These are phyloP conservation scores for Chytridiales sp. DNA, from an alignment of 371 early-diverging fungal genomes.

Conservation along the genomic window DNA sequence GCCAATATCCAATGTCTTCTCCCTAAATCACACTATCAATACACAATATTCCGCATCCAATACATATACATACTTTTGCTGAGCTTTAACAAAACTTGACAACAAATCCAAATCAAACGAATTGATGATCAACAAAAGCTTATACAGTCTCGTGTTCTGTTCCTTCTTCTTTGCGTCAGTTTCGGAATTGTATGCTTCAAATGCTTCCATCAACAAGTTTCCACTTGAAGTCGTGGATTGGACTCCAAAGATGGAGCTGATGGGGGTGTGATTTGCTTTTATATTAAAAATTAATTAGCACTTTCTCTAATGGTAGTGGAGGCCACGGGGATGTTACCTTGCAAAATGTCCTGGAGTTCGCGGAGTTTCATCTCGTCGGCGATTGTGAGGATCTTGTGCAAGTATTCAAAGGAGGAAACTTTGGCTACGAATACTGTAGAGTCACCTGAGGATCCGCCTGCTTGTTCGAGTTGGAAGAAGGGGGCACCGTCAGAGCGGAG, in stretches of 20 bases:
- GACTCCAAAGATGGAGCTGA: conserved; percentile 46
- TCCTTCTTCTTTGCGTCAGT: conserved; percentile 41
- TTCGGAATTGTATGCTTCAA: conserved; percentile 45
- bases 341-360: conserved; percentile 49
- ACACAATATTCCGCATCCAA: neutral
- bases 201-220: conserved; percentile 45
- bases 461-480: conserved; percentile 41
- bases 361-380: conserved; percentile 42
- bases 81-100: conserved; percentile 35
- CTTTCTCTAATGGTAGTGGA: neutral
- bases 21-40: conserved; percentile 20
- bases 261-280: conserved; percentile 46
- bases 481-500: conserved; percentile 39
- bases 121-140: conserved; percentile 48
- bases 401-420: conserved; percentile 42
- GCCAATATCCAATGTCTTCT: conserved; percentile 39
- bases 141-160: conserved; percentile 43
- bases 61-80: conserved; percentile 32
- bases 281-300: conserved; percentile 1
- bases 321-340: conserved; percentile 24
- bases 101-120: conserved; percentile 49
- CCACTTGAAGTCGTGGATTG: conserved; percentile 17
- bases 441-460: conserved; percentile 14
- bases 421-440: conserved; percentile 28
- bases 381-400: conserved; percentile 41